Conservation (phyloP, 1,284 basidiomycete genomes). For the Chondrostereum purpureum region DNA sequence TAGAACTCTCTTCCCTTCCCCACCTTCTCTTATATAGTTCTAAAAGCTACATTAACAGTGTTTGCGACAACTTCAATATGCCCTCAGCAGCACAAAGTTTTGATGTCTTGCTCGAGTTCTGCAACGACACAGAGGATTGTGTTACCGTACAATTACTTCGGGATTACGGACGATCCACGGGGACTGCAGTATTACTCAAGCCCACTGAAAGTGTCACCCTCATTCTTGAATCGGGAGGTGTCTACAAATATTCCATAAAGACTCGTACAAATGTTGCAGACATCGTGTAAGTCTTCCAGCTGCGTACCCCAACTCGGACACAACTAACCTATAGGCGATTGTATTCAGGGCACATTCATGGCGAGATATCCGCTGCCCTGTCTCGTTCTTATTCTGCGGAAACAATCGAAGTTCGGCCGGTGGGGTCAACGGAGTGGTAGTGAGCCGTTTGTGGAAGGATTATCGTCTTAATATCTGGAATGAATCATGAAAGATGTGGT, state of each 20-base stretch:
- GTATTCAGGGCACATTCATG: conserved; percentile 51
- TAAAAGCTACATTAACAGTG: conserved; percentile 60
- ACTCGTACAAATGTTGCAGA: conserved; percentile 57
- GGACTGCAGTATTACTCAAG: conserved; percentile 33
- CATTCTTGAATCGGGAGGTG: conserved; percentile 46
- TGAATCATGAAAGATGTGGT: too few species aligned
- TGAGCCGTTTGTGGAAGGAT: conserved; percentile 63
- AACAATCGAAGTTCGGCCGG: conserved; percentile 22
- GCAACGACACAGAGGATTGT: conserved; percentile 35
- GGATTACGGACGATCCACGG: conserved; percentile 13
- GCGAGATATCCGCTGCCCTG: conserved; percentile 54
- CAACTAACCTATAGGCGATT: too few species aligned
- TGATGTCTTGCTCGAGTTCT: conserved; percentile 43
- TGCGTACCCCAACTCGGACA: conserved; percentile 10
- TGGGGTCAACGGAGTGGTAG: conserved; percentile 47
- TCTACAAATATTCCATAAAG: conserved; percentile 48
- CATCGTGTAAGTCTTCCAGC: conserved; percentile 51
- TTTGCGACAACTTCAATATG: conserved; percentile 46
- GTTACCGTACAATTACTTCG: conserved; percentile 25
- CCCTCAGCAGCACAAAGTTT: conserved; percentile 43
- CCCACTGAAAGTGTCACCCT: conserved; percentile 44
- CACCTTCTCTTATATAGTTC: conserved; percentile 19
- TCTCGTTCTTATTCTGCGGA: conserved; percentile 51
- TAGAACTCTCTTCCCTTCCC: background rate
- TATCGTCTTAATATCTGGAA: conserved; percentile 57